phyloP scores from a whole-genome alignment of 75 land plant genomes.

The Picea glauca region DNA sequence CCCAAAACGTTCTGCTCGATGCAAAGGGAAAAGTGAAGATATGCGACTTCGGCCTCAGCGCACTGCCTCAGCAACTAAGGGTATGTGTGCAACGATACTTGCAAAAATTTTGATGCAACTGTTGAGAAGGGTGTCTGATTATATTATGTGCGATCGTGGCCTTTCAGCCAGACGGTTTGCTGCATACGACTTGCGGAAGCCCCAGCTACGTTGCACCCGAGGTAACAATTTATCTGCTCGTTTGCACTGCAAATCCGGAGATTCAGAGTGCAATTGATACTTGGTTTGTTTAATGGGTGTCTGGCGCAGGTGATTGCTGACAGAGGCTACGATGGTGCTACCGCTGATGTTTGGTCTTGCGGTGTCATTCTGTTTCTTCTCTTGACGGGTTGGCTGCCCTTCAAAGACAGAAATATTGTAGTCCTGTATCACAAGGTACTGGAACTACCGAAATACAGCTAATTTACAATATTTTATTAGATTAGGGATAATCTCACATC shows the following conservation, averaged over 20 bases:
- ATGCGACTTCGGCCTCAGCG: too few species aligned
- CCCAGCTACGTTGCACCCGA: conserved; percentile 87
- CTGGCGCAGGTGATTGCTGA: conserved; percentile 47
- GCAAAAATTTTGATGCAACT: background rate
- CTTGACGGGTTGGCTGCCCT: conserved; percentile 77
- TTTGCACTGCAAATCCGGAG: background rate
- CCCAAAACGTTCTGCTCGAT: too few species aligned
- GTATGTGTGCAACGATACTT: too few species aligned
- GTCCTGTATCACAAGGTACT: conserved; percentile 62
- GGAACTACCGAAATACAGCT: background rate
- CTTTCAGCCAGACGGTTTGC: conserved; percentile 62
- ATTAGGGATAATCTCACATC: background rate
- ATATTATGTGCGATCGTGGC: background rate
- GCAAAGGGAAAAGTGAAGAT: too few species aligned
- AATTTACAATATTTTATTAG: background rate
- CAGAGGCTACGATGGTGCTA: conserved; percentile 71
- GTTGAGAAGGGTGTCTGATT: background rate
- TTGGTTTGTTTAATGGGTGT: background rate
- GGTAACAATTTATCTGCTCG: conserved; percentile 11
- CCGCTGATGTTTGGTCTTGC: conserved; percentile 81
- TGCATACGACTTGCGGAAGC: conserved; percentile 87
- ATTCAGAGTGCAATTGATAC: background rate
- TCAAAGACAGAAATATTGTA: conserved; percentile 50
- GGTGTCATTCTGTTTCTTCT: conserved; percentile 79
- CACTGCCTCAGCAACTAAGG: too few species aligned